Base-by-base conservation (phyloP, 1,284 basidiomycete genomes). In the Cerrena zonata region DNA sequence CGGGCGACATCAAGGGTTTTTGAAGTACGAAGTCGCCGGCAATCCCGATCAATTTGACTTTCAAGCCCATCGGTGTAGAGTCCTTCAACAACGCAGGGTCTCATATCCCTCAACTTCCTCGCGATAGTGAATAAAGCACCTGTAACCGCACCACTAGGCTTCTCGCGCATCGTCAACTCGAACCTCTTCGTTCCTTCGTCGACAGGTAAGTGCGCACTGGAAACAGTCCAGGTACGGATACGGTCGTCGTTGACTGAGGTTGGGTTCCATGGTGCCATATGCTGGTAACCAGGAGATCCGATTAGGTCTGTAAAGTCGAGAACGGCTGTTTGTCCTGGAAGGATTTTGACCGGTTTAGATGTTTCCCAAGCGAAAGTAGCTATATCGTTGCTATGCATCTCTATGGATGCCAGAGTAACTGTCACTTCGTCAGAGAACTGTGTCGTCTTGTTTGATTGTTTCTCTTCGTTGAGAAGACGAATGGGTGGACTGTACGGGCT, bases 181-280 rank as follows among this genome's bases (percentile, higher is more conserved):
- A 78, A 78, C 1, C 45, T 49, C 38, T 52, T 55, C 30, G 63
- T 53, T 49, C 60, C 58, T 18, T 56, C 55, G 7, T 7, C 15
- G 13, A 53, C 25, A 5, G 51, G 54, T 22, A 55, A 52, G 26
- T 62, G 56, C 1, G 62, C 54, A 34, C 66, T 68, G 1, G 82
- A 81, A 12, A 84, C 69, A 0, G 80, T 84, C 82, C 83, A 85
- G 1, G 81, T 85, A 18, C 82, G 76, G 43, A 85, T 71, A 24
- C 78, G 71, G 57, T 85, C 82, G 57, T 85, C 82, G 61, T 84
- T 84, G 21, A 82, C 64, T 15, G 69, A 69, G 3, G 62, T 67
- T 0, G 78, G 77, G 23, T 74, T 69, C 10, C 60, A 56, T 1
- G 69, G 65, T 1, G 75, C 69, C 71, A 83, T 79, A 58, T 82